Conservation (phyloP, 176 grass and related monocot genomes). For the Themeda triandra region DNA sequence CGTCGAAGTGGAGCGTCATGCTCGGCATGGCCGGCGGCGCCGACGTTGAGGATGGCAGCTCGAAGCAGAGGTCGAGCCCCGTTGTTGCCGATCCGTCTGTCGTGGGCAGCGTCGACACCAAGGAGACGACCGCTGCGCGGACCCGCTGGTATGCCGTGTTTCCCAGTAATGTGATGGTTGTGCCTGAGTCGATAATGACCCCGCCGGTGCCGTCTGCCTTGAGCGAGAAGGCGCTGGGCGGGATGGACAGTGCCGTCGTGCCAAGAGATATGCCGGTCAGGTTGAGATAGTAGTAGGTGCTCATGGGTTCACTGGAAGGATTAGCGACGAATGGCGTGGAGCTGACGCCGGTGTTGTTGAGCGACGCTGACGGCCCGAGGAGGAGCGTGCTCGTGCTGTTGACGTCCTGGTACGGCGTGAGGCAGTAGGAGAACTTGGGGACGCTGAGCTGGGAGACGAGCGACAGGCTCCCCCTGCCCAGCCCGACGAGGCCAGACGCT, state of each 20-base stretch:
- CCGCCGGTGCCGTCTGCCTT: slow-evolving; percentile 42
- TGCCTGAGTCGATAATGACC: slow-evolving; percentile 75
- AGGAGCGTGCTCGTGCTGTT: slow-evolving; percentile 48
- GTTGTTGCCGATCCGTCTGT: slow-evolving; percentile 8
- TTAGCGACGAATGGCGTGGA: slow-evolving; percentile 61
- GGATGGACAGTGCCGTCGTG: slow-evolving; percentile 22
- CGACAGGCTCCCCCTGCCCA: slow-evolving; percentile 40
- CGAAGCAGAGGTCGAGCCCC: slow-evolving; percentile 55
- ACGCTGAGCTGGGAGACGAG: slow-evolving; percentile 61
- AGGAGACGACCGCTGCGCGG: slow-evolving; percentile 18
- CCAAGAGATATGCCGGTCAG: slow-evolving; percentile 54
- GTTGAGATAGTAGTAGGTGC: slow-evolving; percentile 59
- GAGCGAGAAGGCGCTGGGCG: slow-evolving; percentile 26
- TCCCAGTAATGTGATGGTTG: slow-evolving; percentile 38
- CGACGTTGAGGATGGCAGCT: slow-evolving; percentile 9
- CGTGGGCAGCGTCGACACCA: slow-evolving; percentile 21
- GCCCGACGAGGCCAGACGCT: slow-evolving; percentile 51
- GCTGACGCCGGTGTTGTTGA: not conserved
- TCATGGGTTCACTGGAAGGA: slow-evolving; percentile 30
- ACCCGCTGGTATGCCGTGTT: slow-evolving; percentile 34
- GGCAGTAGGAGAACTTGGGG: slow-evolving; percentile 65
- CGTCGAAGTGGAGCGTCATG: slow-evolving; percentile 49
- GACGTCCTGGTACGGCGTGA: slow-evolving; percentile 42
- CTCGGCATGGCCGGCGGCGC: slow-evolving; percentile 36
- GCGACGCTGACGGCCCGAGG: slow-evolving; percentile 31